Base-by-base conservation (phyloP, 495 filamentous ascomycete species). In the Xylaria longipes region DNA sequence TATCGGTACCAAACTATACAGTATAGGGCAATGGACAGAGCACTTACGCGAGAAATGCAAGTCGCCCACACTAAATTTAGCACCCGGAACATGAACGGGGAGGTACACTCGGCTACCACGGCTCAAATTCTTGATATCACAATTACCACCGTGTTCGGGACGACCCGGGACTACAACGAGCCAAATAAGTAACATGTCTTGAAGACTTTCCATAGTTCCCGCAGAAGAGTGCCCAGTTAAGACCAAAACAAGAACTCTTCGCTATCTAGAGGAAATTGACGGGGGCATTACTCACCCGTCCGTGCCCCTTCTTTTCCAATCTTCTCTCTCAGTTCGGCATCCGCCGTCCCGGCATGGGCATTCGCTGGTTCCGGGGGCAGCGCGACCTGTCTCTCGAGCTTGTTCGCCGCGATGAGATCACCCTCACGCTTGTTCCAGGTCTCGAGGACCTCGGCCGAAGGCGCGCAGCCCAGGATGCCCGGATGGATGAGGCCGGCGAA, bases 401-500 rank as follows among this genome's bases (percentile, higher is more conserved):
- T 82, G 72, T 87, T 87, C 20, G 91, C 86, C 9, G 88, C 84
- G 76, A 97, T 94, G 20, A 97, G 84, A 72, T 94, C 91, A 27
- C 83, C 91, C 79, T 97, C 91, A 39, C 95, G 88, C 68, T 85
- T 87, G 78, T 97, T 94, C 95, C 94, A 95, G 60, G 89, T 89
- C 9, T 81, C 84, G 48, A 90, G 78, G 45, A 89, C 81, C 71
- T 90, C 85, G 27, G 89, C 88, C 0, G 92, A 94, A 1, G 95
- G 95, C 0, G 95, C 95, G 75, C 94, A 97, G 5, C 95, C 95
- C 22, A 98, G 83, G 68, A 98, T 97, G 3, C 95, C 95, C 0
- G 95, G 95, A 45, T 98, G 95, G 77, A 98, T 97, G 45, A 97
- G 83, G n/a, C 94, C 94, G 15, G 94, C 88, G 78, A 97, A 97